phyloP scores from a whole-genome alignment of 106 monocot species.

The Dioscorea dumetorum region DNA sequence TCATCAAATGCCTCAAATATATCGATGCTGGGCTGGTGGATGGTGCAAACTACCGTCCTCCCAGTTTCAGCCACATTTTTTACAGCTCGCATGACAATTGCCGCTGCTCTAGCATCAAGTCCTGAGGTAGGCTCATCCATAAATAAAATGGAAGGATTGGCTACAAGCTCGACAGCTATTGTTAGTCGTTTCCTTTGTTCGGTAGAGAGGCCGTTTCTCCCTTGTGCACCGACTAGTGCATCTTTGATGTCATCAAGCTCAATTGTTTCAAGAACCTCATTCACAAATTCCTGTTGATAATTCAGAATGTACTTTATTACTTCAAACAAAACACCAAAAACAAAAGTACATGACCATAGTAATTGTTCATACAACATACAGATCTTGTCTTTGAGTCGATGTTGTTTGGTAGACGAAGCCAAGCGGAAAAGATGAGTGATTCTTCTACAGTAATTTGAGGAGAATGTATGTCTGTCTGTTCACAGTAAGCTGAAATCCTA shows the following conservation, averaged over 20 bases:
- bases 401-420: constrained; percentile 21
- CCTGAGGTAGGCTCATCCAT: constrained; percentile 88
- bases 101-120: constrained; percentile 73
- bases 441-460: constrained; percentile 24
- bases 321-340: too few species aligned
- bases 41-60: constrained; percentile 72
- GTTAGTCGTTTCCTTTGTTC: constrained; percentile 72
- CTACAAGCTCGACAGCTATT: constrained; percentile 71
- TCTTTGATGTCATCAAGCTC: constrained; percentile 64
- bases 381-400: too few species aligned
- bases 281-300: neutral
- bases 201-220: constrained; percentile 56
- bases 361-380: too few species aligned
- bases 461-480: constrained; percentile 39
- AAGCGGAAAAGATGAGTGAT: too few species aligned
- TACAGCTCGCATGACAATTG: constrained; percentile 68
- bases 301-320: too few species aligned
- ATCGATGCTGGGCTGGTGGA: constrained; percentile 76
- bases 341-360: too few species aligned
- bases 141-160: constrained; percentile 72
- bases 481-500: constrained; percentile 79
- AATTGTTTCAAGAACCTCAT: too few species aligned
- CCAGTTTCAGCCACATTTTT: constrained; percentile 70
- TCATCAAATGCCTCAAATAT: constrained; percentile 79
- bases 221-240: constrained; percentile 53